Base-by-base conservation (phyloP, 257 asterid genomes). In the Capsicum rhomboideum region DNA sequence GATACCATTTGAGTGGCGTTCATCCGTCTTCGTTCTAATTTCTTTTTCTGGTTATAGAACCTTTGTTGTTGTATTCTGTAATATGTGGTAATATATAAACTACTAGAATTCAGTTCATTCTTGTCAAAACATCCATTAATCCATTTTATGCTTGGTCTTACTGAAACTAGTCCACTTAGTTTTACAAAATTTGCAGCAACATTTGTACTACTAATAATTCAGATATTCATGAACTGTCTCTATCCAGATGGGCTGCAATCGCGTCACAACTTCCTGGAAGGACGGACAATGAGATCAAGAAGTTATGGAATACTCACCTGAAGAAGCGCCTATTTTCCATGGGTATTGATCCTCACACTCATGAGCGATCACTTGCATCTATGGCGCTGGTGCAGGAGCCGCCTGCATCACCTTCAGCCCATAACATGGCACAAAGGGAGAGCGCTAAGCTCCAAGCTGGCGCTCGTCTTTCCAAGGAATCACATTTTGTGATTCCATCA, bases 401-500 rank as follows among this genome's bases (percentile, higher is more conserved):
- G 4, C 88, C 92, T 14, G 68, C 91, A 8, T 85, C 94, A 7
- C 91, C 93, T 18, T 92, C 98, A n/a, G 90, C 97, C 2, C 97
- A 98, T 29, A 98, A 96, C 97, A 96, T 94, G 99, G 97, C 99
- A 8, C 98, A 96, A 63, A 92, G 98, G 99, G 99, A 94, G 90
- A 89, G 94, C 31, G 98, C 98, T 10, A 86, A 98, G 89, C 93
- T 96, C 0, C 97, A 96, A 85, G 99, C 98, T 1, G 99, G 94
- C 83, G 97, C 98, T 2, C 97, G 98, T 17, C 95, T 93, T 4
- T 93, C 98, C 54, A 88, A 83, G 55, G 98, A 94, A 68, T 91
- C 96, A 0, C 84, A 81, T 0, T 89, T 86, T 88, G 88, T 61
- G 52, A 67, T 74, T n/a, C 91, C 92, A 28, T 23, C 92, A 2